A percentile compares a stretch with the other conserved stretches of the same genome.
Evolutionary conservation across 2,329 filamentous ascomycete species (phyloP).

Genomic region (Stagonosporopsis vannaccii): DNA sequence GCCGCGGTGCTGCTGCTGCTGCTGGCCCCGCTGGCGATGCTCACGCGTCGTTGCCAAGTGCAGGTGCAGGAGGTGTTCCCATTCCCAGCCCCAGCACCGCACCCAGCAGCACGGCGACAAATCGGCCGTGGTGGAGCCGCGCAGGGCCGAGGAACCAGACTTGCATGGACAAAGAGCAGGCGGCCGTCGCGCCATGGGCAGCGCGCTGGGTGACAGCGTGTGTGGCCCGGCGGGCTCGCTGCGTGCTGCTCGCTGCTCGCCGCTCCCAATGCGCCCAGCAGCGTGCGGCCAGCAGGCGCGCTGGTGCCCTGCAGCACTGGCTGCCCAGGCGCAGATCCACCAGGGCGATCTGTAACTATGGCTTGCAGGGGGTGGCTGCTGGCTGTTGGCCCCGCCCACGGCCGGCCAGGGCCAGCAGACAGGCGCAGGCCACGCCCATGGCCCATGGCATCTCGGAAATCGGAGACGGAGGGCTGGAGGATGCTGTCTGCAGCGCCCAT

Average conservation of each 20-base stretch:
- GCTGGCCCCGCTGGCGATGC: neutral
- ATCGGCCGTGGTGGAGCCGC: conserved; percentile 35
- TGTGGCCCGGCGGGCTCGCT: too few species aligned
- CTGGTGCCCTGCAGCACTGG: conserved; percentile 43
- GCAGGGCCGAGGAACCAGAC: conserved; percentile 21
- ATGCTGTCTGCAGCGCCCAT: conserved; percentile 29
- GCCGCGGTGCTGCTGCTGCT: neutral
- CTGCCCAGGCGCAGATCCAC: conserved; percentile 47
- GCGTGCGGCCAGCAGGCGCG: conserved; percentile 19
- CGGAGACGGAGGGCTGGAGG: conserved; percentile 41
- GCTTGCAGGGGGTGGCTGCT: conserved; percentile 32
- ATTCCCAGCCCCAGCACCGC: too few species aligned
- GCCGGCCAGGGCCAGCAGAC: conserved; percentile 16
- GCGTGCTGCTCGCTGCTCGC: neutral
- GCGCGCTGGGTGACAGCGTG: too few species aligned
- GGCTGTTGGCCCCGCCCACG: conserved; percentile 40
- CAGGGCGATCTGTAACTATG: conserved; percentile 49
- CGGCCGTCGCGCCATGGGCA: conserved; percentile 1
- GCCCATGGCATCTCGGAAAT: conserved; percentile 41
- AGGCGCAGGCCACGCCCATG: neutral
- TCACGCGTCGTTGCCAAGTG: conserved; percentile 17
- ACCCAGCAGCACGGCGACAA: conserved; percentile 26
- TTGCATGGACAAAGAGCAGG: conserved; percentile 1
- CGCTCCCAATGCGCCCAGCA: neutral
- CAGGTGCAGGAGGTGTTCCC: conserved; percentile 23